Conservation (phyloP, 805 yeast genomes). For the Barnettozyma sp. region DNA sequence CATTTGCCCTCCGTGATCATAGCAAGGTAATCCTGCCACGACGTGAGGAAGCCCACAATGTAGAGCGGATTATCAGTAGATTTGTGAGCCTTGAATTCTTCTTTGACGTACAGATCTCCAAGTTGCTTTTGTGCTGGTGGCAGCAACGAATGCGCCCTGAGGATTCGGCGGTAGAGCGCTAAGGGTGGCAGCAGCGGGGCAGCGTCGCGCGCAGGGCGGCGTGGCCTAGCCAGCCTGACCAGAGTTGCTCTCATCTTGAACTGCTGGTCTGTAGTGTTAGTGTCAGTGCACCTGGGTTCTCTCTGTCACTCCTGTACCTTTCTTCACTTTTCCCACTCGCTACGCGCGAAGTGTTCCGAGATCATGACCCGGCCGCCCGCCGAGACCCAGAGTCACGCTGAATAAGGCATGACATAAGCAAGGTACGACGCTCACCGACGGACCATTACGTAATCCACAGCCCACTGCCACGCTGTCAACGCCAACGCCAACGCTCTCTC, state of each 20-base stretch:
- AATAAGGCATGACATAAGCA: no score
- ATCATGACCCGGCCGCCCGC: no score
- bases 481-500: no score
- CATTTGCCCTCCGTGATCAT: slow-evolving; percentile 55
- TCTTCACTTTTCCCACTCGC: no score
- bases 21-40: slow-evolving; percentile 85
- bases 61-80: slow-evolving; percentile 82
- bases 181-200: slow-evolving; percentile 78
- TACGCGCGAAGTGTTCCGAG: no score
- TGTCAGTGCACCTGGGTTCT: no score
- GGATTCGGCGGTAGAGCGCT: slow-evolving; percentile 65
- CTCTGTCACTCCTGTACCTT: no score
- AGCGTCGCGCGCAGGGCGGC: slow-evolving; percentile 16
- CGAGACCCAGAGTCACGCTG: no score
- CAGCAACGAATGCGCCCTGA: slow-evolving; percentile 71
- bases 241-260: slow-evolving; percentile 14
- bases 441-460: no score
- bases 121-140: slow-evolving; percentile 64
- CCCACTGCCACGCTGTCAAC: no score
- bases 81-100: slow-evolving; percentile 84
- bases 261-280: no score
- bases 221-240: slow-evolving; percentile 12
- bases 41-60: slow-evolving; percentile 85
- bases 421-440: no score
- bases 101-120: slow-evolving; percentile 85